Conservation (phyloP, 2,329 filamentous ascomycete species). For the Ilyonectria destructans region DNA sequence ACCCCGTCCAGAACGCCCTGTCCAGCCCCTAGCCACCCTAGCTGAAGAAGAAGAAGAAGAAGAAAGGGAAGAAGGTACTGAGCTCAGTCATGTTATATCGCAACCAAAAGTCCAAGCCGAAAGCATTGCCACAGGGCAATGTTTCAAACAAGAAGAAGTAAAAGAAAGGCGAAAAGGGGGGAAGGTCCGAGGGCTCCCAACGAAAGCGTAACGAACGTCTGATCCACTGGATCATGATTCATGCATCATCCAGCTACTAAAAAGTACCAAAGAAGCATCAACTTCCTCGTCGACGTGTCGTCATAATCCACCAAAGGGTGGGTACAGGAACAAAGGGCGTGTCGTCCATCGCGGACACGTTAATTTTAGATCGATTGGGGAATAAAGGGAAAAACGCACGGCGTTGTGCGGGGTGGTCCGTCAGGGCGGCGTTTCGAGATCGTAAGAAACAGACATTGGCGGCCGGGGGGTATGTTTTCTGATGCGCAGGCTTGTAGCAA, state of each 20-base stretch:
- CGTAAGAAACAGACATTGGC: conserved; percentile 26
- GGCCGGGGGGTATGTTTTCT: conserved; percentile 22
- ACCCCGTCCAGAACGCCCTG: conserved; percentile 36
- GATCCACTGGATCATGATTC: conserved; percentile 45
- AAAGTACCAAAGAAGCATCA: conserved; percentile 49
- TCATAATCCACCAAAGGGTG: conserved; percentile 43
- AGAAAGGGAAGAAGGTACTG: conserved; percentile 37
- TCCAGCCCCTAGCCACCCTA: conserved; percentile 38
- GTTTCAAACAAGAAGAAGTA: conserved; percentile 37
- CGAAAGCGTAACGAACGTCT: conserved; percentile 44
- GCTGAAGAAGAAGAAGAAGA: conserved; percentile 39
- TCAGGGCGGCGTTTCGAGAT: conserved; percentile 23
- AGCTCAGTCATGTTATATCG: conserved; percentile 48
- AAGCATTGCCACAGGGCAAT: conserved; percentile 33
- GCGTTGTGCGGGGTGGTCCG: conserved; percentile 30
- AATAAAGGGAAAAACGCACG: conserved; percentile 32
- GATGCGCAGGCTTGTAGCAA: conserved; percentile 12
- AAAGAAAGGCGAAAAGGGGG: conserved; percentile 28
- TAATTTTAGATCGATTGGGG: conserved; percentile 39
- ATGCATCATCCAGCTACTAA: conserved; percentile 50
- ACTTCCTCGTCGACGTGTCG: conserved; percentile 47
- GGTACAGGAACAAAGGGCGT: conserved; percentile 28
- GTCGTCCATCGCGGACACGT: conserved; percentile 41
- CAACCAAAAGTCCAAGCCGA: conserved; percentile 31
- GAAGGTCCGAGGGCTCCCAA: conserved; percentile 33